phyloP scores from a whole-genome alignment of 2,329 filamentous ascomycete genomes.

The Ramularia endophylla region DNA sequence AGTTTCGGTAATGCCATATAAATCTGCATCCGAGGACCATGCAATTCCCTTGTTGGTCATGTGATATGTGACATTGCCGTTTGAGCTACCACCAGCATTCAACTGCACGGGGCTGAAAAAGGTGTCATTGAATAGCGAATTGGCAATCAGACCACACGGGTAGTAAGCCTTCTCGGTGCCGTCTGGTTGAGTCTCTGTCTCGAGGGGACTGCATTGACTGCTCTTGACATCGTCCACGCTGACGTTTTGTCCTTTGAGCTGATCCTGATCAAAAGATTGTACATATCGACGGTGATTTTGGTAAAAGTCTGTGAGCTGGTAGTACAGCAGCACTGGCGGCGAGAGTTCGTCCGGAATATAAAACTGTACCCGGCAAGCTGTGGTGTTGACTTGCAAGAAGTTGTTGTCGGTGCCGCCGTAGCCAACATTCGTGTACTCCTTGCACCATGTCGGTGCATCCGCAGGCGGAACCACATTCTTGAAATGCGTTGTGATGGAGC shows the following conservation, averaged over 20 bases:
- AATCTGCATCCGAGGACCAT: conserved; percentile 73
- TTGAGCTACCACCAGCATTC: conserved; percentile 40
- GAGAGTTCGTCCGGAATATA: conserved; percentile 70
- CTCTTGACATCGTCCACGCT: conserved; percentile 48
- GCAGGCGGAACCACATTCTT: conserved; percentile 39
- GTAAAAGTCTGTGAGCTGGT: conserved; percentile 95
- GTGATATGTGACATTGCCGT: conserved; percentile 51
- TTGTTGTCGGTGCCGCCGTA: conserved; percentile 19
- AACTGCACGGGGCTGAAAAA: conserved; percentile 61
- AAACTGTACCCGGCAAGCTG: conserved; percentile 69
- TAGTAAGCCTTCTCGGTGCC: conserved; percentile 64
- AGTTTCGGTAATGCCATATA: conserved; percentile 69
- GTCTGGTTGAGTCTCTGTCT: conserved; percentile 24
- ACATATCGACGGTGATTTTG: conserved; percentile 98
- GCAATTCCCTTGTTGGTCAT: conserved; percentile 79
- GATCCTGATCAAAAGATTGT: conserved; percentile 75
- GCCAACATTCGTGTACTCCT: conserved; percentile 13
- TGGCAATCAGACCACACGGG: conserved; percentile 92
- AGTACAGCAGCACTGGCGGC: conserved; percentile 86
- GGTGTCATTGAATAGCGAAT: conserved; percentile 95
- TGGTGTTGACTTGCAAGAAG: conserved; percentile 31
- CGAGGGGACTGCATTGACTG: conserved; percentile 71
- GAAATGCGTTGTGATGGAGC: conserved; percentile 64
- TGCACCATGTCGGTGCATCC: conserved; percentile 27
- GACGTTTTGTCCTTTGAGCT: conserved; percentile 65